These are phyloP conservation scores for Globisporangium uncinulatum DNA, from an alignment of 352 stramenopile genomes.

Conservation along the genomic window DNA sequence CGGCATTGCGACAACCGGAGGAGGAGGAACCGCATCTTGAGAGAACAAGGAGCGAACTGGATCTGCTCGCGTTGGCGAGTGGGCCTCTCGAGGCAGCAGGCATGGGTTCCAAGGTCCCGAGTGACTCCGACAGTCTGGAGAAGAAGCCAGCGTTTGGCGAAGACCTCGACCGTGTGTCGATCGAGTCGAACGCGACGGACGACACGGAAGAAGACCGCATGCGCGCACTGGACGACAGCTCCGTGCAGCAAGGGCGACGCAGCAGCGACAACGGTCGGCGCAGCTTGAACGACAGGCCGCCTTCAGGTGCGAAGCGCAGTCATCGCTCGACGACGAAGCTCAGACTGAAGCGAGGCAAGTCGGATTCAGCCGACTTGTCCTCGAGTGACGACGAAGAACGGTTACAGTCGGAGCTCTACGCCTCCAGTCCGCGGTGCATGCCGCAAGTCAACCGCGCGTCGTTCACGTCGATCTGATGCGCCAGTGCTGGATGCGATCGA, in stretches of 20 bases:
- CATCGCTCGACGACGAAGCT: background rate
- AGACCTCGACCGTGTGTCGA: slow-evolving; percentile 10
- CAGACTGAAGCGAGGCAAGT: background rate
- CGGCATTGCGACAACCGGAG: background rate
- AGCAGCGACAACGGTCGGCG: background rate
- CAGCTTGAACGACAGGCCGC: background rate
- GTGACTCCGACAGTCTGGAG: background rate
- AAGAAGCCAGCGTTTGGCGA: background rate
- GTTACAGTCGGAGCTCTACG: slow-evolving; percentile 1
- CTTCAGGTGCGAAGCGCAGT: background rate
- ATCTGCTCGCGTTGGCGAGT: background rate
- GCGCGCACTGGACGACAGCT: background rate
- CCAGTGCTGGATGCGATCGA: background rate
- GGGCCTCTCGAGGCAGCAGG: background rate
- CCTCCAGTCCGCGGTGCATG: slow-evolving; percentile 7
- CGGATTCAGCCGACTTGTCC: background rate
- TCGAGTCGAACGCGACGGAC: slow-evolving; percentile 25
- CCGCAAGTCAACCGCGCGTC: slow-evolving; percentile 5
- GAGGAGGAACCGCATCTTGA: background rate
- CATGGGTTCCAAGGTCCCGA: background rate
- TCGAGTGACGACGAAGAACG: slow-evolving; percentile 14
- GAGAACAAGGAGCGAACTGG: background rate
- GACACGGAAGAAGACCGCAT: slow-evolving; percentile 24
- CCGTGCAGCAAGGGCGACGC: too few relatives aligned
- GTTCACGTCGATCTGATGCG: slow-evolving; percentile 3